phyloP scores from a whole-genome alignment of 2,329 filamentous ascomycete species.

The Nemania abortiva region DNA sequence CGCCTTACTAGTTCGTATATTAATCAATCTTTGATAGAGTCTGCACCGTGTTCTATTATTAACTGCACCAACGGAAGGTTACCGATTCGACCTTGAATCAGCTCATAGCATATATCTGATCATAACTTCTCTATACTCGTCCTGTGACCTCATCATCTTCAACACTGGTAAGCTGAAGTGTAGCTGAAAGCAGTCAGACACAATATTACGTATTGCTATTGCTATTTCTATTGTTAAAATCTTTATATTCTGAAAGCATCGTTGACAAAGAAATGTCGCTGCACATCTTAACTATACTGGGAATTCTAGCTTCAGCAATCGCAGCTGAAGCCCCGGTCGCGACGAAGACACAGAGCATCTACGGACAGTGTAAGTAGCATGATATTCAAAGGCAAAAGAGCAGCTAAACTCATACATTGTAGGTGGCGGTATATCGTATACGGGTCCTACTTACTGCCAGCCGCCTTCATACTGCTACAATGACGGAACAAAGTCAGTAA shows the following conservation, averaged over 20 bases:
- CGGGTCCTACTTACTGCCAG: conserved; percentile 27
- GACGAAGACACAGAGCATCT: conserved; percentile 31
- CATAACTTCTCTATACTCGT: background rate
- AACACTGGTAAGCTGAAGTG: background rate
- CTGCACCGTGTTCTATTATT: conserved; percentile 23
- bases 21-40: conserved; percentile 1
- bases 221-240: background rate
- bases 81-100: conserved; percentile 13
- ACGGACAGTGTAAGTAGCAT: conserved; percentile 30
- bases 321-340: background rate
- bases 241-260: background rate
- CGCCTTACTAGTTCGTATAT: background rate
- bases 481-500: conserved; percentile 32
- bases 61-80: conserved; percentile 1
- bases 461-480: conserved; percentile 30
- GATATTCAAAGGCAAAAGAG: background rate
- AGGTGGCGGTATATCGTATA: conserved; percentile 33
- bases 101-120: conserved; percentile 11
- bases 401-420: conserved; percentile 4
- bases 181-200: background rate
- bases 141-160: background rate
- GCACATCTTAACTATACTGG: conserved; percentile 18
- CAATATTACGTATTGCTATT: background rate
- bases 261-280: conserved; percentile 10
- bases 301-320: conserved; percentile 6